Evolutionary conservation across 495 filamentous ascomycete genomes (phyloP), one percentile per base, ranked within the genome.

Genomic region (Penicillium soppii): DNA sequence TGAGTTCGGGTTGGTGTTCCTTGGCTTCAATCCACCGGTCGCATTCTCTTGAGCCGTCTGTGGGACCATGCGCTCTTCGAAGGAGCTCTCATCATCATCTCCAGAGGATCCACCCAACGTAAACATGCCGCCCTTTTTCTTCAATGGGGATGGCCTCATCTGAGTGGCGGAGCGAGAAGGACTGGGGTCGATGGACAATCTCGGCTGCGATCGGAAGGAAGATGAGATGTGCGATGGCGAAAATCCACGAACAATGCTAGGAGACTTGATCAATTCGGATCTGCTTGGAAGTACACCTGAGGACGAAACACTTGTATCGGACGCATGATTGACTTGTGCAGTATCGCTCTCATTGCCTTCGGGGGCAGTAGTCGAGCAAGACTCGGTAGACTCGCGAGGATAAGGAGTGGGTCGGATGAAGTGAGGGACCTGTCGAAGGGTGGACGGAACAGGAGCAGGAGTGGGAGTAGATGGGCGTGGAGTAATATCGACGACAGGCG

Each of bases 221-320:
- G 85, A 86, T 2, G 90, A 87, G 12, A 89, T 78, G 35, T 85
- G 80, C 16, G 86, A 86, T 5, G 88, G 89, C 0, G 88, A 90
- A 68, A 97, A 98, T 17, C 92, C 94, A 50, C 89, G 85, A 46
- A 95, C 84, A 39, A 97, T 78, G 62, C 85, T 90, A 47, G 89
- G 87, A 1, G 84, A 82, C 27, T 77, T 81, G 61, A 79, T 83
- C 58, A 80, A 58, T 43, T 77, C 76, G 12, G 62, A 45, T 58
- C 70, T 47, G 41, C 51, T 21, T 26, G 65, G 49, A 46, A 68
- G 59, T 7, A 75, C 62, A 36, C 65, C 61, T 33, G 65, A 73
- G 51, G 69, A 68, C 39, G 73, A 73, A 53, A 78, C 74, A 58
- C 82, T 75, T 5, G 82, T 80, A 52, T 83, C 81, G 8, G 78